Base-by-base conservation (phyloP, 2,329 filamentous ascomycete genomes). In the Xylariales sp. region DNA sequence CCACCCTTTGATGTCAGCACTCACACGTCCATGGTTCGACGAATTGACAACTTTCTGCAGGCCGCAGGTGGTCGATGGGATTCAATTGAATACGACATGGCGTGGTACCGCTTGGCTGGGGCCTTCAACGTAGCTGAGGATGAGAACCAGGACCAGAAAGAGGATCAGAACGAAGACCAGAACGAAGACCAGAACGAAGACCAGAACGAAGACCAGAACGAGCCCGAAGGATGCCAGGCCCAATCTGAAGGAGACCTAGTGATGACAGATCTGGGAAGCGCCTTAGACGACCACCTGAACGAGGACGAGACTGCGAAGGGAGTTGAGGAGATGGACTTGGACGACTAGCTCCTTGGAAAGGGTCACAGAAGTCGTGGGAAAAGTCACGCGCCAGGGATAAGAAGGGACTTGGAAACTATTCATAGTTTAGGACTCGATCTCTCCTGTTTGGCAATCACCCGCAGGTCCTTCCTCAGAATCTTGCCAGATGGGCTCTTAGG, bases 401-500 rank as follows among this genome's bases (percentile, higher is more conserved):
- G 12, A 20, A 18, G 31, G 21, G 21, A 16, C 12, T 34, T 5
- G 14, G 15, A 21, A 37, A 9, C n/a, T 31, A 1, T 21, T 46
- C 42, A 54, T 3, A 56, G 20, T 42, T 56, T 56, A 4, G 54
- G 40, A 9, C 40, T 15, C 11, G 27, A 40, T 11, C 14, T 31
- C 14, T 55, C 51, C 14, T 43, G 46, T 46, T 50, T 53, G 7
- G 48, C 54, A 44, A 52, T 24, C 15, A 52, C 60, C 37, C 60
- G 57, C 45, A 68, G 48, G 12, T 58, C 51, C 40, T 50, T 57
- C 35, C 55, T 49, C 43, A 65, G 42, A 18, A 64, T 63, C 51
- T 65, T 65, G 1, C 61, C 62, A n/a, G 55, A 57, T 1, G 59
- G 53, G 43, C 56, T 63, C 53, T 63, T 65, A 4, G 62, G 62